phyloP scores from a whole-genome alignment of 1,284 basidiomycete genomes.

The Anthracocystis setariae region DNA sequence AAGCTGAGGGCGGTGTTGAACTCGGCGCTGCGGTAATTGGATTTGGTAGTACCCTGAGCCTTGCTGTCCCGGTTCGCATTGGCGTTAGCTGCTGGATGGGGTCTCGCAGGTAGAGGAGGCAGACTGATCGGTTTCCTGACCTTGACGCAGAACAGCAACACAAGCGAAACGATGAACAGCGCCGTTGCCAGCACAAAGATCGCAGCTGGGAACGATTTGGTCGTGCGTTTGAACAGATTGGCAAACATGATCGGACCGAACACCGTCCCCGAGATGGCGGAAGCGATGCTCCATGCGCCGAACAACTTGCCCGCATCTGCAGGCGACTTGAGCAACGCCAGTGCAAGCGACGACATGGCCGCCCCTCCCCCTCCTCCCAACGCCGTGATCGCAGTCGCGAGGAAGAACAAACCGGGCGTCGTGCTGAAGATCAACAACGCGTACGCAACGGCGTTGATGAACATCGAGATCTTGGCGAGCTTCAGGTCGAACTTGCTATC shows the following conservation, averaged over 20 bases:
- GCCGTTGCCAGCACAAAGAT: slow-evolving; percentile 53
- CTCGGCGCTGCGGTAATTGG: slow-evolving; percentile 19
- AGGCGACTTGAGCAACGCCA: slow-evolving; percentile 58
- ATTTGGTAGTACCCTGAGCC: slow-evolving; percentile 6
- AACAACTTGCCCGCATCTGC: slow-evolving; percentile 64
- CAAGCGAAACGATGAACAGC: slow-evolving; percentile 37
- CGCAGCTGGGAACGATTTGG: slow-evolving; percentile 40
- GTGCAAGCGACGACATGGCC: slow-evolving; percentile 63
- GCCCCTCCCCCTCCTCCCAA: slow-evolving; percentile 59
- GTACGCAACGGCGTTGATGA: slow-evolving; percentile 41
- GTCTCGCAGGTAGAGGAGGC: slow-evolving; percentile 51
- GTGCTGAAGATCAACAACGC: slow-evolving; percentile 32
- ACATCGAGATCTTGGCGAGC: slow-evolving; percentile 41
- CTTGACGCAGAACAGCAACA: slow-evolving; percentile 45
- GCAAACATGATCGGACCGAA: slow-evolving; percentile 63
- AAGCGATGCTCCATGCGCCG: slow-evolving; percentile 63
- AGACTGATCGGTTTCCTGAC: slow-evolving; percentile 51
- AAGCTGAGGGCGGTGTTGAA: slow-evolving; percentile 31
- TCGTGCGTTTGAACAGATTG: slow-evolving; percentile 48
- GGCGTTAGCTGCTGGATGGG: slow-evolving; percentile 9
- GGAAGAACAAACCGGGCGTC: slow-evolving; percentile 36
- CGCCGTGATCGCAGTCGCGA: slow-evolving; percentile 44
- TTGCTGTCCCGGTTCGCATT: slow-evolving; percentile 2
- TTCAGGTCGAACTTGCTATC: slow-evolving; percentile 64
- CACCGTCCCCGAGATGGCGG: slow-evolving; percentile 56